phyloP scores from a whole-genome alignment of 208 protist genomes.

The Borovskyia barvae region DNA sequence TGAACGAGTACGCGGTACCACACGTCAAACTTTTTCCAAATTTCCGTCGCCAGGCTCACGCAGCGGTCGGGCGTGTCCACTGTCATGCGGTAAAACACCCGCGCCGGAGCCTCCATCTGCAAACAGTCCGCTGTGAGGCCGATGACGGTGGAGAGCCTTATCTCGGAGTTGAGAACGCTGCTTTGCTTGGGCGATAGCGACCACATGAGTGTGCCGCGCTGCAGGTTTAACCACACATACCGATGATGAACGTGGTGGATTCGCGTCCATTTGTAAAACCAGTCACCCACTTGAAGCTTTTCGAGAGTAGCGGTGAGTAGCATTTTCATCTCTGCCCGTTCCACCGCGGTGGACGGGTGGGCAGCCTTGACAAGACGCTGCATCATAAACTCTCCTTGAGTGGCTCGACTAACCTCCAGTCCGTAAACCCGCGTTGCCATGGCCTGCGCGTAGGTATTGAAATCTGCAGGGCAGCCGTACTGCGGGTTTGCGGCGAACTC shows the following conservation, averaged over 20 bases:
- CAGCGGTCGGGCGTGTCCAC: conserved; percentile 43
- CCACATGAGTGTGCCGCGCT: conserved; percentile 60
- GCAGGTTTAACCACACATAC: conserved; percentile 76
- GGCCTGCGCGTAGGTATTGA: conserved; percentile 29
- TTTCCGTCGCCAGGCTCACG: conserved; percentile 65
- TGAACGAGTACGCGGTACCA: conserved; percentile 65
- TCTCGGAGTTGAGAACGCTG: conserved; percentile 38
- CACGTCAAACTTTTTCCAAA: conserved; percentile 73
- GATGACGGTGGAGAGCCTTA: conserved; percentile 47
- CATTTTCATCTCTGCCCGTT: conserved; percentile 20
- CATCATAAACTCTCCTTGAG: conserved; percentile 44
- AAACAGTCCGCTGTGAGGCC: conserved; percentile 58
- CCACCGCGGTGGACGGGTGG: conserved; percentile 16
- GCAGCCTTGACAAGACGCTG: conserved; percentile 32
- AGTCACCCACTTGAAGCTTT: conserved; percentile 60
- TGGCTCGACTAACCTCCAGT: conserved; percentile 25
- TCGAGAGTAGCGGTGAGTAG: conserved; percentile 32
- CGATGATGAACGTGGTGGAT: conserved; percentile 55
- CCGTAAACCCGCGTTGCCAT: conserved; percentile 25
- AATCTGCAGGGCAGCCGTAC: conserved; percentile 33
- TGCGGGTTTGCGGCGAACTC: conserved; percentile 56
- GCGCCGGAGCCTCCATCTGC: conserved; percentile 35
- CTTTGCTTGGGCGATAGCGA: conserved; percentile 31
- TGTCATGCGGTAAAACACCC: conserved; percentile 61
- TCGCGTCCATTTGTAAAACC: conserved; percentile 82